Evolutionary conservation across 495 filamentous ascomycete genomes (phyloP).

Genomic region (Xylaria scruposa): DNA sequence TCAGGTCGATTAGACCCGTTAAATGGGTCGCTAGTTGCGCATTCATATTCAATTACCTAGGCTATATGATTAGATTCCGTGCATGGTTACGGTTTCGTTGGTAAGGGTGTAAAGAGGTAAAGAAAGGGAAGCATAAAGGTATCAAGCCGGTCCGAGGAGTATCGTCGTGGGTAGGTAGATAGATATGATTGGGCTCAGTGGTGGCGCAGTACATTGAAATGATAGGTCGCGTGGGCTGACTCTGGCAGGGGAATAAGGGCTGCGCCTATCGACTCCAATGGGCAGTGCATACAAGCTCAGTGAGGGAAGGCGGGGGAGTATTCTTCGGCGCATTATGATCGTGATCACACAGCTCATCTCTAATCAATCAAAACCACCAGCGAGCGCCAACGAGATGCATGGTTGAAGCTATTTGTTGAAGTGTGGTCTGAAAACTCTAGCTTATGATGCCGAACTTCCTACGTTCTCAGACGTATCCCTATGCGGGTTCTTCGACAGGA

Average conservation of each 20-base stretch:
- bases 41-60: background rate
- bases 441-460: conserved; percentile 14
- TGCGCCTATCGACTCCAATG: background rate
- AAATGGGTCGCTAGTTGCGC: conserved; percentile 6
- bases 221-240: background rate
- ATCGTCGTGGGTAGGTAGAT: background rate
- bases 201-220: conserved; percentile 12
- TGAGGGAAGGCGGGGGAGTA: background rate
- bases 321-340: background rate
- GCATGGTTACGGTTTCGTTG: background rate
- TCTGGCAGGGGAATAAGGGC: background rate
- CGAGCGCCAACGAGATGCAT: background rate
- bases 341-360: background rate
- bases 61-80: background rate
- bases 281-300: background rate
- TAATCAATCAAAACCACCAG: background rate
- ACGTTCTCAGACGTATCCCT: conserved; percentile 18
- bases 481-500: conserved; percentile 20
- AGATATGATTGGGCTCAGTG: background rate
- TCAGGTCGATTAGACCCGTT: conserved; percentile 17
- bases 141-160: background rate
- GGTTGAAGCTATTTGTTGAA: background rate
- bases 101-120: background rate
- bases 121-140: background rate
- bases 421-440: background rate